These are phyloP conservation scores for Elsinoe fawcettii DNA, from an alignment of 2,329 filamentous ascomycete species.

Conservation along the genomic window DNA sequence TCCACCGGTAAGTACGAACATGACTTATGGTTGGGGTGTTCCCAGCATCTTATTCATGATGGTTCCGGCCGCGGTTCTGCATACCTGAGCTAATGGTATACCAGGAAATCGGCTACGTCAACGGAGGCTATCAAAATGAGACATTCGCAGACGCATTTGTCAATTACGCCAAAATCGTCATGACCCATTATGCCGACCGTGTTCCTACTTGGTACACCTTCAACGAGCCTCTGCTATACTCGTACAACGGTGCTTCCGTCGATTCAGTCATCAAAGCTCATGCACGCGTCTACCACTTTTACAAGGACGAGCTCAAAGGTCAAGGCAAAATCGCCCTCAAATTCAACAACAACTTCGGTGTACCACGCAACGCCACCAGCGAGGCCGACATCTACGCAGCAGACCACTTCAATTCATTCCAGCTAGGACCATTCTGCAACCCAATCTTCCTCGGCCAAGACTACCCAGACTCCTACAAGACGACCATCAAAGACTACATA, in stretches of 20 bases:
- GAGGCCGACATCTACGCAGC: conserved; percentile 39
- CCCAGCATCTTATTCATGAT: conserved; percentile 23
- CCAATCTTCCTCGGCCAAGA: conserved; percentile 46
- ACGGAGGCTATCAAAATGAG: conserved; percentile 30
- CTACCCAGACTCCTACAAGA: conserved; percentile 43
- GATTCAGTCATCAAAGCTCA: conserved; percentile 20
- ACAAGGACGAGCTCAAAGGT: conserved; percentile 47
- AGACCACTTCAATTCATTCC: conserved; percentile 37
- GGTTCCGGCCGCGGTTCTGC: neutral
- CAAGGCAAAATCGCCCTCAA: conserved; percentile 45
- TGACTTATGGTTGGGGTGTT: neutral
- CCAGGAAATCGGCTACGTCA: conserved; percentile 19
- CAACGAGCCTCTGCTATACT: conserved; percentile 29
- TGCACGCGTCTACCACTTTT: conserved; percentile 35
- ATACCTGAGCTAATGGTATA: neutral
- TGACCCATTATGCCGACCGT: conserved; percentile 30
- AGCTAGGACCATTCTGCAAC: conserved; percentile 46
- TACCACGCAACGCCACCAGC: conserved; percentile 32
- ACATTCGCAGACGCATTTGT: conserved; percentile 29
- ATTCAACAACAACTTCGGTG: conserved; percentile 36
- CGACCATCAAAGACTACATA: conserved; percentile 40
- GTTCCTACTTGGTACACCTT: conserved; percentile 35
- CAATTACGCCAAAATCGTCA: conserved; percentile 31
- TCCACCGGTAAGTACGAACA: neutral
- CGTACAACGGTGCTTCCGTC: neutral